These are phyloP conservation scores for Halenospora varia DNA, from an alignment of 495 filamentous ascomycete genomes.

Conservation along the genomic window DNA sequence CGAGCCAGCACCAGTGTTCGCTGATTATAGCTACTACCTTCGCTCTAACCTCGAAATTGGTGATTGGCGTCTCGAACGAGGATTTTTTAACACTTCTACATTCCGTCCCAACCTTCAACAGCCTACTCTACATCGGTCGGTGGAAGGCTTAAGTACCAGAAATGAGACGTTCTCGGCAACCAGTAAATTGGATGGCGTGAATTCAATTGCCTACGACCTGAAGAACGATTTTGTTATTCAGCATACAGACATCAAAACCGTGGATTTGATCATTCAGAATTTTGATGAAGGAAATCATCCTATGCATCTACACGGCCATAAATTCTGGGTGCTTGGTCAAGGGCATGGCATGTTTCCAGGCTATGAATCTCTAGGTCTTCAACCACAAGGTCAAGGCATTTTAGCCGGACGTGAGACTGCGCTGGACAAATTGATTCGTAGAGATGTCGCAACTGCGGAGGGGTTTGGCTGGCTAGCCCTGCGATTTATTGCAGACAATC, in stretches of 20 bases:
- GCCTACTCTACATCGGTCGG: slow-evolving; percentile 39
- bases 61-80: slow-evolving; percentile 47
- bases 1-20: slow-evolving; percentile 34
- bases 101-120: slow-evolving; percentile 41
- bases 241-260: slow-evolving; percentile 37
- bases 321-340: slow-evolving; percentile 53
- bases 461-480: slow-evolving; percentile 42
- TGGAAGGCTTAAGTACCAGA: slow-evolving; percentile 43
- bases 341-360: slow-evolving; percentile 50
- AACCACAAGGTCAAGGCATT: slow-evolving; percentile 16
- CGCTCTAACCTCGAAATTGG: slow-evolving; percentile 52
- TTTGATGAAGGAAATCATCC: slow-evolving; percentile 58
- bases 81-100: slow-evolving; percentile 51
- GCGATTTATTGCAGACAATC: slow-evolving; percentile 50
- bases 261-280: slow-evolving; percentile 65
- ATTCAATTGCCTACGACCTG: slow-evolving; percentile 45
- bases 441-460: slow-evolving; percentile 57
- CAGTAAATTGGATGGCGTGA: slow-evolving; percentile 39
- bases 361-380: slow-evolving; percentile 23
- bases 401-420: slow-evolving; percentile 8
- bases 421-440: slow-evolving; percentile 43
- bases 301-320: slow-evolving; percentile 62
- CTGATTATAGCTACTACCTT: slow-evolving; percentile 43
- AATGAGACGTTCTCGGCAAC: slow-evolving; percentile 42
- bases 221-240: slow-evolving; percentile 41